Base-by-base conservation (phyloP, 768 basidiomycete genomes). In the Amanita rimosa region DNA sequence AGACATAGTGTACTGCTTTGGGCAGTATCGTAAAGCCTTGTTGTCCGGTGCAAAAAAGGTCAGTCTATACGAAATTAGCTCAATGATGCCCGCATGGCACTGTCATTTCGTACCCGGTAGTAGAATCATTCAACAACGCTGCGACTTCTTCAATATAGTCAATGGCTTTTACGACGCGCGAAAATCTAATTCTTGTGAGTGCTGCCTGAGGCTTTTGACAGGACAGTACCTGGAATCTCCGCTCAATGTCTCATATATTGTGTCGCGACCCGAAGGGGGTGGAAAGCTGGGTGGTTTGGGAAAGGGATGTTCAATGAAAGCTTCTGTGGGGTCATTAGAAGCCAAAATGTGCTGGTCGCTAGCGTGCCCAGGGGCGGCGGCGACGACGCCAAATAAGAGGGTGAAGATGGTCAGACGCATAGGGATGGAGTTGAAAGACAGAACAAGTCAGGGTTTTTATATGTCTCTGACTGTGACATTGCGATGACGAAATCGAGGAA, bases 11-110 rank as follows among this genome's bases (percentile, higher is more conserved):
- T 52, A 47, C 3, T 44, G 34, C 16, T 56, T 56, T 22, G 54
- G 54, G 14, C 57, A 60, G 17, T 43, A 58, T 6, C 48, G 67
- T 16, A 77, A 55, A n/a, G 67, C 74, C 46, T 58, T 64, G 54
- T 78, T 66, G 3, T 74, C 71, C 14, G 69, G 66, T 0, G 76
- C 76, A 51, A 79, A 78, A 59, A 78, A 74, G 0, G 78, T 78
- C 19, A 78, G 48, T n/a, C 75, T 78, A 36, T 6, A 24, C 19
- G 26, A 34, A 24, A 16, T 8, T 51, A 24, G 44, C 9, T 43
- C n/a, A 34, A 41, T 9, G 42, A 42, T n/a, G 19, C 9, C n/a
- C 42, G 17, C 16, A 35, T n/a, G 2, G 21, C 8, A 21, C 33
- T 44, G 22, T 4, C 16, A 14, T 14, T 43, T 38, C 65, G 40